Percentiles rank a stretch among this genome's conserved stretches.
Evolutionary conservation across 176 grass and related monocot genomes (phyloP).

Genomic region (Tuctoria greenei): DNA sequence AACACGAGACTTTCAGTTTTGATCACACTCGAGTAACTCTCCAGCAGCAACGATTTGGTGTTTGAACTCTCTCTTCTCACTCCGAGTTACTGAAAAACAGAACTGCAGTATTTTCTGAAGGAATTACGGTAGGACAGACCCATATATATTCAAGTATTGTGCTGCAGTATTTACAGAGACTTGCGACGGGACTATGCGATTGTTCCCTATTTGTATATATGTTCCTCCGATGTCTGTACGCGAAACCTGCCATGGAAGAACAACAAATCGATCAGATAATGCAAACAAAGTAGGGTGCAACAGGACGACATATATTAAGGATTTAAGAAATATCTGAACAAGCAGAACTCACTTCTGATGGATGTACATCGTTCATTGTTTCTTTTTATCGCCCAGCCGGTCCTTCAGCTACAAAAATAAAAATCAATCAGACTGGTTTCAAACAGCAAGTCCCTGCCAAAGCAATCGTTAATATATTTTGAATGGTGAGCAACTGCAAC

Average conservation of each 20-base stretch:
- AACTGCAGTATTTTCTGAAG: neutral
- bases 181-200: neutral
- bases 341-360: constrained; percentile 12
- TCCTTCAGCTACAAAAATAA: constrained; percentile 33
- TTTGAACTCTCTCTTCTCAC: neutral
- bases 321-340: constrained; percentile 4
- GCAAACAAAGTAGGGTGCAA: neutral
- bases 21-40: no score
- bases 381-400: constrained; percentile 22
- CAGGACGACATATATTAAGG: no score
- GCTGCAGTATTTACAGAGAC: neutral
- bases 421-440: constrained; percentile 11
- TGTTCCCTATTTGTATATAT: neutral
- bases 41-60: neutral
- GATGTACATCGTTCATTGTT: constrained; percentile 19
- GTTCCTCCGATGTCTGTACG: neutral
- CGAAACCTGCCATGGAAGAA: neutral
- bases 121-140: no score
- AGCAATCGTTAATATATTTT: neutral
- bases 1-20: no score
- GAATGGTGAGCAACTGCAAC: neutral
- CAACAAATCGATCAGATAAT: neutral
- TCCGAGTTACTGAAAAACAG: neutral
- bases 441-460: neutral
- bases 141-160: neutral